These are phyloP conservation scores for Apophysomyces trapeziformis DNA, from an alignment of 371 early-diverging fungal species.

Conservation along the genomic window DNA sequence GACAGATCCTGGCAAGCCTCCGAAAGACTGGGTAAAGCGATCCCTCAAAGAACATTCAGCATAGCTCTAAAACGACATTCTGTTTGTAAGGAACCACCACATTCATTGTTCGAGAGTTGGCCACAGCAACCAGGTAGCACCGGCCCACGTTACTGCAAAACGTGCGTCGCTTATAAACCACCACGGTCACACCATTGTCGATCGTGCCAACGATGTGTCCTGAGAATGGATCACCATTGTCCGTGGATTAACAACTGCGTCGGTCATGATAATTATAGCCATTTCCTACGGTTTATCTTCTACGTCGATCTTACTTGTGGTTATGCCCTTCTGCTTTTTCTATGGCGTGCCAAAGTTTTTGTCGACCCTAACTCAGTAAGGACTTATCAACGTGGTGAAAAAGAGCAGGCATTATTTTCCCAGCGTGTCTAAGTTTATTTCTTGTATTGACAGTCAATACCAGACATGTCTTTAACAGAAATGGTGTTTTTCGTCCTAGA, in stretches of 20 bases:
- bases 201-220: slow-evolving; percentile 80
- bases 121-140: slow-evolving; percentile 31
- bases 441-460: slow-evolving; percentile 32
- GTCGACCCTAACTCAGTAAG: slow-evolving; percentile 26
- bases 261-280: slow-evolving; percentile 85
- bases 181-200: slow-evolving; percentile 87
- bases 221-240: slow-evolving; percentile 96
- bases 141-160: slow-evolving; percentile 73
- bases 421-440: not conserved
- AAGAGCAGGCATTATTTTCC: not conserved
- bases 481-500: slow-evolving; percentile 77
- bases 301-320: slow-evolving; percentile 69
- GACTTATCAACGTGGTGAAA: not conserved
- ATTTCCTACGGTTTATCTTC: slow-evolving; percentile 88
- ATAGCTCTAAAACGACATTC: not conserved
- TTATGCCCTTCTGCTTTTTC: slow-evolving; percentile 39
- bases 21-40: slow-evolving; percentile 67
- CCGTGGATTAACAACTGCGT: slow-evolving; percentile 98
- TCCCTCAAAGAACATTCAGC: slow-evolving; percentile 17
- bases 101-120: slow-evolving; percentile 16
- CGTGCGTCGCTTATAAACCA: slow-evolving; percentile 80
- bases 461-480: slow-evolving; percentile 66
- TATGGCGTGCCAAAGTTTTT: slow-evolving; percentile 41
- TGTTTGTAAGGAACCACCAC: slow-evolving; percentile 42
- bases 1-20: slow-evolving; percentile 85